Evolutionary conservation across 2,329 filamentous ascomycete species (phyloP).

Genomic region (Fusarium protoensiforme): DNA sequence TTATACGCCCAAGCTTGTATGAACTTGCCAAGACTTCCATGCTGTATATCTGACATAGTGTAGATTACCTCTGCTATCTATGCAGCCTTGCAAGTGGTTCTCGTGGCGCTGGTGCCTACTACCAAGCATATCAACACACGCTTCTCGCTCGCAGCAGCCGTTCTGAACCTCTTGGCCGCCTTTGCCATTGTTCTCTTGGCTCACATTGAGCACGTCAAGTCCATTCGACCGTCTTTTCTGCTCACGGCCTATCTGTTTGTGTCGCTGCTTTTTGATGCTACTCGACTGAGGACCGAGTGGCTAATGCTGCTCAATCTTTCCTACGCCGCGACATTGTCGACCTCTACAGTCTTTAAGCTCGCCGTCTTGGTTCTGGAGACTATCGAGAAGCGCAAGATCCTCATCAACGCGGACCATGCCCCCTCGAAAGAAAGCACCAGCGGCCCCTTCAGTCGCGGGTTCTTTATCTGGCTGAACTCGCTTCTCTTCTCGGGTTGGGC

Average conservation of each 20-base stretch:
- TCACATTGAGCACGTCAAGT: slow-evolving; percentile 48
- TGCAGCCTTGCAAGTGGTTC: slow-evolving; percentile 39
- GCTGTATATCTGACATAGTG: not conserved
- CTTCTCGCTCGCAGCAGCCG: slow-evolving; percentile 44
- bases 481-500: slow-evolving; percentile 61
- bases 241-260: slow-evolving; percentile 45
- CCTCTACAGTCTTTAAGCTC: slow-evolving; percentile 39
- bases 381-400: slow-evolving; percentile 46
- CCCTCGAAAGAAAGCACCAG: slow-evolving; percentile 63
- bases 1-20: slow-evolving; percentile 44
- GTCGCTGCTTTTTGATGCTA: slow-evolving; percentile 47
- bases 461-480: slow-evolving; percentile 51
- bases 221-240: slow-evolving; percentile 47
- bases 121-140: slow-evolving; percentile 39
- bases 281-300: slow-evolving; percentile 48
- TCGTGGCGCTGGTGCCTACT: slow-evolving; percentile 42
- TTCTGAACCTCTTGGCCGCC: slow-evolving; percentile 43
- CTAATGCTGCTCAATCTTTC: slow-evolving; percentile 40
- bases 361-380: slow-evolving; percentile 43
- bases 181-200: slow-evolving; percentile 43
- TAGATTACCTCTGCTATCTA: slow-evolving; percentile 41
- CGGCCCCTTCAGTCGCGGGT: slow-evolving; percentile 45
- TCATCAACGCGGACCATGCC: slow-evolving; percentile 52
- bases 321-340: slow-evolving; percentile 40
- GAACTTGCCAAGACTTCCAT: not conserved